phyloP scores from a whole-genome alignment of 352 stramenopile genomes.

The Phytophthora ohioensis region DNA sequence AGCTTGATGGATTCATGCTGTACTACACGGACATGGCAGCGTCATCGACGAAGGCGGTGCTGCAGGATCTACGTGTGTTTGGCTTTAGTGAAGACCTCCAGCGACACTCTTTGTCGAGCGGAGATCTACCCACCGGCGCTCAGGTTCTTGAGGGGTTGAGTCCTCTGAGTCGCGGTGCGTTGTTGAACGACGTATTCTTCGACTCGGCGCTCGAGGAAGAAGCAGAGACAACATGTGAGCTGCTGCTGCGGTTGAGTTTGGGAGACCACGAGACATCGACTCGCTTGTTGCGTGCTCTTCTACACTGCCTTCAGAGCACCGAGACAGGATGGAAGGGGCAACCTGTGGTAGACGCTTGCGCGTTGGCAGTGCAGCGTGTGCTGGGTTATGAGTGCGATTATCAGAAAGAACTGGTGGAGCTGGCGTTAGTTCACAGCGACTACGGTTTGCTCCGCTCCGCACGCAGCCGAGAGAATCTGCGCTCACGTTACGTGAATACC shows the following conservation, averaged over 20 bases:
- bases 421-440: constrained; percentile 69
- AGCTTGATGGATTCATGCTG: constrained; percentile 80
- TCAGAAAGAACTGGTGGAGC: constrained; percentile 70
- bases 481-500: constrained; percentile 72
- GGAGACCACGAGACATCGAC: constrained; percentile 64
- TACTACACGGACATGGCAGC: constrained; percentile 86
- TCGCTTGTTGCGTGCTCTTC: constrained; percentile 72
- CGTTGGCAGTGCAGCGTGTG: constrained; percentile 67
- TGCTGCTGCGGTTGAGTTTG: constrained; percentile 77
- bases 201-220: constrained; percentile 90
- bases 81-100: constrained; percentile 87
- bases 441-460: constrained; percentile 78
- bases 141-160: constrained; percentile 63
- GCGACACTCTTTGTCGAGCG: constrained; percentile 42
- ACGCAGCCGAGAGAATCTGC: constrained; percentile 70
- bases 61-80: constrained; percentile 82
- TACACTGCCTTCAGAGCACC: constrained; percentile 81
- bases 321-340: constrained; percentile 91
- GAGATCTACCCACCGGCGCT: constrained; percentile 39
- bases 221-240: constrained; percentile 79
- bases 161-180: constrained; percentile 62
- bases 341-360: constrained; percentile 81
- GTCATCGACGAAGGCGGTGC: constrained; percentile 80
- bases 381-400: constrained; percentile 69
- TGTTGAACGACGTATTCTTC: constrained; percentile 87